A percentile compares a stretch with the other conserved stretches of the same genome.
phyloP scores from a whole-genome alignment of 352 stramenopile species.

The Phytopythium oedochilum region DNA sequence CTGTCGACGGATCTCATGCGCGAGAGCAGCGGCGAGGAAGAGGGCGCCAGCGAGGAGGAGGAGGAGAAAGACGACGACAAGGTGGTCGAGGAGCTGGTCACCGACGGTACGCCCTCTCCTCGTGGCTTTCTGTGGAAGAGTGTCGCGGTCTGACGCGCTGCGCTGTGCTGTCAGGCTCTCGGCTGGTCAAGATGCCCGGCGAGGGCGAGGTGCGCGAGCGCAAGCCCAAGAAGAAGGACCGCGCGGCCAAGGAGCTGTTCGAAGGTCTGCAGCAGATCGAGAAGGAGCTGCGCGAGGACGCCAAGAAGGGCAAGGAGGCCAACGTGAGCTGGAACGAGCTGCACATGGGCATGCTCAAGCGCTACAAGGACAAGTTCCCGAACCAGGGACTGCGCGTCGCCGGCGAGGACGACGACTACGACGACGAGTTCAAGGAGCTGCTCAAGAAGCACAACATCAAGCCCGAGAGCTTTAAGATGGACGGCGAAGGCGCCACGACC shows the following conservation, averaged over 20 bases:
- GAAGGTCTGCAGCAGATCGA: slow-evolving; percentile 73
- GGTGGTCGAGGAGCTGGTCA: slow-evolving; percentile 70
- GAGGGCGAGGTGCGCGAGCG: slow-evolving; percentile 10
- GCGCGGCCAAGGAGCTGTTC: slow-evolving; percentile 54
- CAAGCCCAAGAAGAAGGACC: slow-evolving; percentile 30
- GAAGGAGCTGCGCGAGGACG: slow-evolving; percentile 55
- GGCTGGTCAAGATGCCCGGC: slow-evolving; percentile 22
- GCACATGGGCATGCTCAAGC: slow-evolving; percentile 59
- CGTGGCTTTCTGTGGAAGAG: too few species aligned
- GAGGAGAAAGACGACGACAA: slow-evolving; percentile 33
- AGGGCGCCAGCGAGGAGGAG: slow-evolving; percentile 20
- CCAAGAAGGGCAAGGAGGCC: slow-evolving; percentile 32
- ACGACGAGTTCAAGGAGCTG: slow-evolving; percentile 83
- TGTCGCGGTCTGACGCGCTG: not conserved
- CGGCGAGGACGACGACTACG: slow-evolving; percentile 59
- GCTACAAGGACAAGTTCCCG: slow-evolving; percentile 80
- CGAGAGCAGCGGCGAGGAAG: slow-evolving; percentile 43
- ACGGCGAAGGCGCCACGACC: not conserved
- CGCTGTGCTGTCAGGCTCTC: slow-evolving; percentile 15
- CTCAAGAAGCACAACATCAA: slow-evolving; percentile 77
- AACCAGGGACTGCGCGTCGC: slow-evolving; percentile 42
- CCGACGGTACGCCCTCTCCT: slow-evolving; percentile 58
- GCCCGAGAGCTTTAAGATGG: slow-evolving; percentile 44
- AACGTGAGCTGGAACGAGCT: slow-evolving; percentile 82
- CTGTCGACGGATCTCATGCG: slow-evolving; percentile 49